Base-by-base conservation (phyloP, 345 rosid species). In the Eucalyptus marginata region DNA sequence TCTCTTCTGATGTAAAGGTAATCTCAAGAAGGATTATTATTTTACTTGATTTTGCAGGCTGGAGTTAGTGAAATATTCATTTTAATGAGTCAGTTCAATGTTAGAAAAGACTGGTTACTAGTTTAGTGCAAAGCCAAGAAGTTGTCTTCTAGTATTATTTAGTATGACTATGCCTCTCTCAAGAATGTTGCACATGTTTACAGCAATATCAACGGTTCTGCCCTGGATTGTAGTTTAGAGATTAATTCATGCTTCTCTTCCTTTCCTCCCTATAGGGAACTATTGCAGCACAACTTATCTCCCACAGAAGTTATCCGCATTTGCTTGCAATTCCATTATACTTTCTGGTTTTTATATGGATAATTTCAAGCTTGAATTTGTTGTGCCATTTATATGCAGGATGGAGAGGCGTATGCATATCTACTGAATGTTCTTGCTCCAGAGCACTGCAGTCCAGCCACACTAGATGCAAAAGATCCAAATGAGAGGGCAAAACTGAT, bases 371-470 rank as follows among this genome's bases (percentile, higher is more conserved):
- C 64, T 59, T 20, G 25, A 86, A 86, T 29, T 22, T 56, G 27
- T 44, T 86, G 43, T 51, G 64, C 44, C 46, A 58, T 87, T 29
- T 52, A 49, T 80, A n/a, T 93, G 93, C 93, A 97, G 99, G 98
- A 96, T 91, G 99, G 93, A 90, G 94, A 92, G 94, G 99, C 99
- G 25, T 97, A 96, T 88, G 92, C 97, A 18, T 97, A 95, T 94
- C 91, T 97, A 86, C 98, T 96, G 83, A 96, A 96, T 92, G 98
- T 96, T 91, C 98, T 96, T 86, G 96, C 99, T 47, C 98, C 97
- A 27, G 99, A 97, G 90, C 94, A 94, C 90, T 95, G 98, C 90
- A 95, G 87, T 89, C 98, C 98, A n/a, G 91, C 91, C 76, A 96
- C 98, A 52, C 90, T 96, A 87, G 97, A 95, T 92, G 86, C 91